Evolutionary conservation across 306 rosid species (phyloP).

Genomic region (Medicago arabica): DNA sequence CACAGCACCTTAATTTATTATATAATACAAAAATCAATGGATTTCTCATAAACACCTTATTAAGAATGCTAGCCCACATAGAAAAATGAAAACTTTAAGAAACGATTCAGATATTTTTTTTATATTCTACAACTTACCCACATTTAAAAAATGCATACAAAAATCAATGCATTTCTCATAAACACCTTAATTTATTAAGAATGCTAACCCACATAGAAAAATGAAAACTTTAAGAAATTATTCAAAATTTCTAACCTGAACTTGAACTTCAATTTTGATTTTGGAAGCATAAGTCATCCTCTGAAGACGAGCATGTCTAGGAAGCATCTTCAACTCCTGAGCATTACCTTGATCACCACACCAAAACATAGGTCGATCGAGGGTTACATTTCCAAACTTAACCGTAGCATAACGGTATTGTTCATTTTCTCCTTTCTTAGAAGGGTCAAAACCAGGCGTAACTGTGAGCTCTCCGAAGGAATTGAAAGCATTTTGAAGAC

Average conservation of each 20-base stretch:
- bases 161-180: too few relatives aligned
- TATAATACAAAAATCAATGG: too few relatives aligned
- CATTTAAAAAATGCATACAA: too few relatives aligned
- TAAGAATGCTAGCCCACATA: too few relatives aligned
- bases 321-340: conserved; percentile 72
- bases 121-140: too few relatives aligned
- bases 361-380: conserved; percentile 77
- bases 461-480: conserved; percentile 72
- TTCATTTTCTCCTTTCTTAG: conserved; percentile 72
- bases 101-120: too few relatives aligned
- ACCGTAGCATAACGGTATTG: conserved; percentile 76
- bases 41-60: too few relatives aligned
- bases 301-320: conserved; percentile 89
- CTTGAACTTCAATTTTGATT: conserved; percentile 57
- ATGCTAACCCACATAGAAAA: not conserved
- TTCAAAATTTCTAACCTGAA: conserved; percentile 54
- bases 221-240: not conserved
- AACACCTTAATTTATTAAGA: too few relatives aligned
- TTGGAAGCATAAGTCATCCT: conserved; percentile 89
- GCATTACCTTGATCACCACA: conserved; percentile 59
- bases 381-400: conserved; percentile 72
- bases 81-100: too few relatives aligned
- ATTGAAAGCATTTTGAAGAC: conserved; percentile 65
- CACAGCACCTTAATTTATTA: too few relatives aligned
- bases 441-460: conserved; percentile 85